Evolutionary conservation across 75 land plant genomes (phyloP).

Genomic region (Sequoiadendron giganteum): DNA sequence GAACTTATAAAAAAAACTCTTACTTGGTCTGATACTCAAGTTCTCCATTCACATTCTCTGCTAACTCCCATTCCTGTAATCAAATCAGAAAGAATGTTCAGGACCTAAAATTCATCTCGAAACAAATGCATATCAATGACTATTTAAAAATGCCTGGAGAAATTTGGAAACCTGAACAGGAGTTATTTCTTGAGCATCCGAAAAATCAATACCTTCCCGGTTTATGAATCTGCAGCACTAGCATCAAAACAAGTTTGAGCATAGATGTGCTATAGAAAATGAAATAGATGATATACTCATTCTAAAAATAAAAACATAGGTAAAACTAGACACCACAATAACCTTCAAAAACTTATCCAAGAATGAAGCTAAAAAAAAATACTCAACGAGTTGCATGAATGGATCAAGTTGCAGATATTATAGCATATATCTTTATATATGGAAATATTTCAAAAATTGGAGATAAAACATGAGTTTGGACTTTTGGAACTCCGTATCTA

Average conservation of each 20-base stretch:
- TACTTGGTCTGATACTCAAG: slow-evolving; percentile 95
- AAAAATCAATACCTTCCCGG: slow-evolving; percentile 93
- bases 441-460: background rate
- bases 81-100: background rate
- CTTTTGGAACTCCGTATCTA: background rate
- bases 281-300: background rate
- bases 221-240: slow-evolving; percentile 69
- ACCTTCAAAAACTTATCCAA: background rate
- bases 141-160: background rate
- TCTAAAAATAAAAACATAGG: background rate
- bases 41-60: slow-evolving; percentile 84
- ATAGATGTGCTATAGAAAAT: slow-evolving; percentile 1
- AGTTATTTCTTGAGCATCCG: slow-evolving; percentile 77
- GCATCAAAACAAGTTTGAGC: background rate
- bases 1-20: background rate
- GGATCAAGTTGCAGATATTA: too few species aligned
- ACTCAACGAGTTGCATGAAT: background rate
- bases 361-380: background rate
- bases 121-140: slow-evolving; percentile 5
- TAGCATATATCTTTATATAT: too few species aligned
- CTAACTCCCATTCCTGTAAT: slow-evolving; percentile 88
- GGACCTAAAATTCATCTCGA: slow-evolving; percentile 1
- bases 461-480: background rate
- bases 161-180: slow-evolving; percentile 69
- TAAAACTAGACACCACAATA: background rate